Evolutionary conservation across 371 early-diverging fungal genomes (phyloP).

Genomic region (Actinomortierella ambigua): DNA sequence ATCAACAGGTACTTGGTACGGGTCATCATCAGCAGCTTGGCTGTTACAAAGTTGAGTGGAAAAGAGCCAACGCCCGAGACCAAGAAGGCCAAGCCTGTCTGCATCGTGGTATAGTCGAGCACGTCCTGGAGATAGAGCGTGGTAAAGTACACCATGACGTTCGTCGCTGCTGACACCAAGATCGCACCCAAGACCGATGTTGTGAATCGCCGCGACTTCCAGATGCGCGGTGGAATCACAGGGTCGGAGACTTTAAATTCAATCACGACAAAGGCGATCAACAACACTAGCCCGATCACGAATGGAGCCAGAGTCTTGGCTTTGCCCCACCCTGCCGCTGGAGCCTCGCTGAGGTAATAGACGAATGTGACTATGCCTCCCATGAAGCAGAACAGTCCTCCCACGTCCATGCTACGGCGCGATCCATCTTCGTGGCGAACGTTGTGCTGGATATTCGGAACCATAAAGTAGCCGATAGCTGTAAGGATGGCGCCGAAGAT

Average conservation of each 20-base stretch:
- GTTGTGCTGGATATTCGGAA: neutral
- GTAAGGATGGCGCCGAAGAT: constrained; percentile 8
- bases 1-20: neutral
- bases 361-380: constrained; percentile 7
- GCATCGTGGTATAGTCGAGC: neutral
- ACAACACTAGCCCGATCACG: constrained; percentile 27
- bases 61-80: neutral
- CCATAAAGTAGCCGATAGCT: neutral
- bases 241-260: constrained; percentile 36
- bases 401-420: constrained; percentile 11
- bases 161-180: constrained; percentile 39
- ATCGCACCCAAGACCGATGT: constrained; percentile 40
- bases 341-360: constrained; percentile 16
- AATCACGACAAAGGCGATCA: constrained; percentile 37
- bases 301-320: constrained; percentile 10
- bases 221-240: constrained; percentile 45
- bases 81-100: neutral
- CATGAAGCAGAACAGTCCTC: constrained; percentile 2
- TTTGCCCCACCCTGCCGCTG: constrained; percentile 4
- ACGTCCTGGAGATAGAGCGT: constrained; percentile 2
- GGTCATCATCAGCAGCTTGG: too few relatives aligned
- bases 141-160: constrained; percentile 40
- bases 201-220: constrained; percentile 38
- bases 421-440: neutral
- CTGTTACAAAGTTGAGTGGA: neutral